These are phyloP conservation scores for Thermothielavioides terrestris DNA, from an alignment of 495 filamentous ascomycete genomes.

Conservation along the genomic window DNA sequence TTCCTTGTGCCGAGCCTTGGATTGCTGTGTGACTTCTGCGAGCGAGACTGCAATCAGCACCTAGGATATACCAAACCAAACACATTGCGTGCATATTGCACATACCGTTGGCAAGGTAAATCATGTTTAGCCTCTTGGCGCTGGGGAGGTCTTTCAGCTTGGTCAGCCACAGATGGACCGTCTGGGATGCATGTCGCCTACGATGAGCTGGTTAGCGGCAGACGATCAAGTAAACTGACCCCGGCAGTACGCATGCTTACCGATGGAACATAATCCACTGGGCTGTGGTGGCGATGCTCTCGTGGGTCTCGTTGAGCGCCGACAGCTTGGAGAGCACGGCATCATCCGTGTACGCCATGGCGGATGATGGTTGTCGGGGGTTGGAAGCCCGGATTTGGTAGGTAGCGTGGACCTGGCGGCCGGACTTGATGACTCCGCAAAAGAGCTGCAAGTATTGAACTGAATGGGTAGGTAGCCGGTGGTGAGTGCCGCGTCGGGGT, in stretches of 20 bases:
- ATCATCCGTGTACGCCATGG: slow-evolving; percentile 92
- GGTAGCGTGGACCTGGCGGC: too few species aligned
- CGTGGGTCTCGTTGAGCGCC: slow-evolving; percentile 89
- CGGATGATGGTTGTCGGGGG: background rate
- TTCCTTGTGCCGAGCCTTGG: slow-evolving; percentile 77
- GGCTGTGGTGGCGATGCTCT: slow-evolving; percentile 86
- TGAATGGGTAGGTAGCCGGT: background rate
- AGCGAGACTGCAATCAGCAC: slow-evolving; percentile 18
- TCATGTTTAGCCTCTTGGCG: slow-evolving; percentile 77
- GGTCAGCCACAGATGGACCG: slow-evolving; percentile 80
- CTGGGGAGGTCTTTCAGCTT: slow-evolving; percentile 75
- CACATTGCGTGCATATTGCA: too few species aligned
- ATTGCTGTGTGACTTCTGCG: slow-evolving; percentile 89
- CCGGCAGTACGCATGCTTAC: slow-evolving; percentile 40
- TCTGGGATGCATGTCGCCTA: slow-evolving; percentile 84
- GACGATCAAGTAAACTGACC: background rate
- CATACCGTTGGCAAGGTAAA: slow-evolving; percentile 92
- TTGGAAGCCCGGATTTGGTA: background rate
- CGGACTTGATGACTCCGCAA: too few species aligned
- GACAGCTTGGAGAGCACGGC: slow-evolving; percentile 89
- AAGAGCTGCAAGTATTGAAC: too few species aligned
- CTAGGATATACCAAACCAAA: background rate
- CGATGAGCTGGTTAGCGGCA: slow-evolving; percentile 2
- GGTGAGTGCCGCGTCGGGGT: background rate
- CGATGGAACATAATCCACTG: slow-evolving; percentile 99